Evolutionary conservation across 2,329 filamentous ascomycete genomes (phyloP).

Genomic region (Thelonectria rubi): DNA sequence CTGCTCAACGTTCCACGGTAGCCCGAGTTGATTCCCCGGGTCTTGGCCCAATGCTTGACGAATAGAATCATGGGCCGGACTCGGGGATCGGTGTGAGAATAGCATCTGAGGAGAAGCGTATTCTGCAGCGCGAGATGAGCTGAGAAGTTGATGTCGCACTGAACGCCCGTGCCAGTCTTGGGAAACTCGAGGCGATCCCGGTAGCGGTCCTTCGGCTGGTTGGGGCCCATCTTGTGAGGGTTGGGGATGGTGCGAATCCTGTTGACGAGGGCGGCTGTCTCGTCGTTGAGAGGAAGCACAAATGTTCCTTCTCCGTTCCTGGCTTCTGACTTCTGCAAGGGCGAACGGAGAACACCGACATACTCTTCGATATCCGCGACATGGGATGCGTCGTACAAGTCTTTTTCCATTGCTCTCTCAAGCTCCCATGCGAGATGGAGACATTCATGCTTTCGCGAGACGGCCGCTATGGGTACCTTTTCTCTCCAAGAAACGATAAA

Average conservation of each 20-base stretch:
- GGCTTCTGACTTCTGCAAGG: constrained; percentile 37
- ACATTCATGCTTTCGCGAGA: constrained; percentile 61
- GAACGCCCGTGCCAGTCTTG: constrained; percentile 79
- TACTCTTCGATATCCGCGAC: constrained; percentile 56
- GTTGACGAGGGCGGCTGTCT: constrained; percentile 48
- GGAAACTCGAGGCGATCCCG: constrained; percentile 78
- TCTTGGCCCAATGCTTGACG: constrained; percentile 90
- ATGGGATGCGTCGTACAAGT: constrained; percentile 53
- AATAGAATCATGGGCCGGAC: constrained; percentile 84
- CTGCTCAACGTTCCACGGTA: constrained; percentile 88
- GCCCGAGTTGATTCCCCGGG: constrained; percentile 83
- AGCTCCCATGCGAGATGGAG: constrained; percentile 66
- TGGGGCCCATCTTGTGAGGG: constrained; percentile 59
- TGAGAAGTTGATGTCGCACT: constrained; percentile 92
- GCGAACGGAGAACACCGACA: constrained; percentile 57
- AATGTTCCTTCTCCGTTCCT: constrained; percentile 29
- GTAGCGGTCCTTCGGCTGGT: constrained; percentile 63
- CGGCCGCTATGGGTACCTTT: constrained; percentile 49
- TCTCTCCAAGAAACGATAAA: constrained; percentile 27
- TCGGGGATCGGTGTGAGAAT: constrained; percentile 79
- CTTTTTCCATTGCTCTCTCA: constrained; percentile 60
- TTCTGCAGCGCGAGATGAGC: constrained; percentile 86
- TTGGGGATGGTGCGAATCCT: constrained; percentile 57
- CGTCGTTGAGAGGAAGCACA: constrained; percentile 50
- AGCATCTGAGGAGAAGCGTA: constrained; percentile 82